Conservation (phyloP, 257 asterid genomes). For the Avicennia marina region DNA sequence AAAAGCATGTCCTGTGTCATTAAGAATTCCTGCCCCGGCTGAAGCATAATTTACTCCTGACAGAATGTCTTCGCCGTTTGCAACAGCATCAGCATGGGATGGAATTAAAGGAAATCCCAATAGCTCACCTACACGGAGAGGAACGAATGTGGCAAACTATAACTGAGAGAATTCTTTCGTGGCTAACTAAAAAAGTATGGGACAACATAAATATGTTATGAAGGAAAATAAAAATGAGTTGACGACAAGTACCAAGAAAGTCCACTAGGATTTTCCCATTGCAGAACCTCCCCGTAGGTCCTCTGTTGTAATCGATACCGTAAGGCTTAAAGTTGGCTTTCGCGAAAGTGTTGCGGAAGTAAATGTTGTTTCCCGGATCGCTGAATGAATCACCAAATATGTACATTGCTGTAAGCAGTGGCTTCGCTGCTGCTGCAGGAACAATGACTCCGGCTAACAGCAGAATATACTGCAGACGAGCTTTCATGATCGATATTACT, state of each 20-base stretch:
- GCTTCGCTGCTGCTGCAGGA: not conserved
- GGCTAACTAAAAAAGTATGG: too few species aligned
- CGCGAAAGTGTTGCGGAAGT: not conserved
- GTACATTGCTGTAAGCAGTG: conserved; percentile 19
- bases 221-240: too few species aligned
- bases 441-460: too few species aligned
- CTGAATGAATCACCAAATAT: conserved; percentile 22
- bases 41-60: conserved; percentile 38
- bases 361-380: conserved; percentile 23
- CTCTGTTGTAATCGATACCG: conserved; percentile 18
- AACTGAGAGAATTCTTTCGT: too few species aligned
- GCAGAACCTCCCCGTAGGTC: conserved; percentile 25
- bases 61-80: conserved; percentile 10
- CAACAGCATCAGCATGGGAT: conserved; percentile 16
- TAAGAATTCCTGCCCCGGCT: conserved; percentile 37
- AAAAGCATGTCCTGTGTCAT: conserved; percentile 19
- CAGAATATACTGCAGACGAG: too few species aligned
- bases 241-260: conserved; percentile 14
- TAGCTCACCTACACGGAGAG: conserved; percentile 13
- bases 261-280: conserved; percentile 19
- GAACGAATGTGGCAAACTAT: too few species aligned
- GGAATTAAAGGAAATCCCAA: conserved; percentile 30
- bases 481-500: too few species aligned
- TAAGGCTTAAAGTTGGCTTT: conserved; percentile 23
- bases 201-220: too few species aligned